Percentiles rank a stretch among this genome's conserved stretches.
These are phyloP conservation scores for Themeda triandra DNA, from an alignment of 176 grass and related monocot species.

Conservation along the genomic window DNA sequence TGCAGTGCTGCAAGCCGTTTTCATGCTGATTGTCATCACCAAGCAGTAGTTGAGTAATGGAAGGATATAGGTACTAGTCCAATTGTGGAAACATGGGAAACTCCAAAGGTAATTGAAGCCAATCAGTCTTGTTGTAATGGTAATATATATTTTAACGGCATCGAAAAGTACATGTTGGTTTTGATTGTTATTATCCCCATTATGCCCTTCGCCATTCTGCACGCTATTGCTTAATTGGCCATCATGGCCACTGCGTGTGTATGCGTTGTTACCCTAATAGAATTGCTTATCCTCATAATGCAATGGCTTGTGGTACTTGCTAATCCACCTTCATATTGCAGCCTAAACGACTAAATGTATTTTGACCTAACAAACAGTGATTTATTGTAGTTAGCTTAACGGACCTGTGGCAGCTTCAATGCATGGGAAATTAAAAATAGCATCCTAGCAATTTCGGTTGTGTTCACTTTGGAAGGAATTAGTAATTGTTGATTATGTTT, in stretches of 20 bases:
- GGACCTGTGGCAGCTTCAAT: not conserved
- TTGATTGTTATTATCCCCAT: not conserved
- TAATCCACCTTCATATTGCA: not conserved
- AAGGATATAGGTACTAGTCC: not conserved
- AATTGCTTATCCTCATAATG: not conserved
- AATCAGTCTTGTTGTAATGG: not conserved
- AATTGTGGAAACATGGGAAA: not conserved
- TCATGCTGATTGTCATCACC: not conserved
- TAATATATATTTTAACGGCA: not conserved
- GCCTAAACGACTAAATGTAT: not conserved
- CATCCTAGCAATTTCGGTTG: not conserved
- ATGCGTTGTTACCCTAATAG: not conserved
- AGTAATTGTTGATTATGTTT: not conserved
- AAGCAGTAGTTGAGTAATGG: not conserved
- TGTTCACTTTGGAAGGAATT: not conserved
- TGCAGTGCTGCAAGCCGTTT: not conserved
- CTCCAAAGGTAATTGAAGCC: not conserved
- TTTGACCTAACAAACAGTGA: not conserved
- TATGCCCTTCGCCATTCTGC: not conserved
- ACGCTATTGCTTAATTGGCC: not conserved
- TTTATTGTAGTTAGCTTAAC: not conserved
- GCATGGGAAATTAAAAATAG: not conserved
- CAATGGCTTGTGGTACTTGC: not conserved
- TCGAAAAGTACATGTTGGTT: not conserved
- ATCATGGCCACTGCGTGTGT: not conserved